Conservation (phyloP, 176 grass and related monocot species). For the Echinochloa phyllopogon region DNA sequence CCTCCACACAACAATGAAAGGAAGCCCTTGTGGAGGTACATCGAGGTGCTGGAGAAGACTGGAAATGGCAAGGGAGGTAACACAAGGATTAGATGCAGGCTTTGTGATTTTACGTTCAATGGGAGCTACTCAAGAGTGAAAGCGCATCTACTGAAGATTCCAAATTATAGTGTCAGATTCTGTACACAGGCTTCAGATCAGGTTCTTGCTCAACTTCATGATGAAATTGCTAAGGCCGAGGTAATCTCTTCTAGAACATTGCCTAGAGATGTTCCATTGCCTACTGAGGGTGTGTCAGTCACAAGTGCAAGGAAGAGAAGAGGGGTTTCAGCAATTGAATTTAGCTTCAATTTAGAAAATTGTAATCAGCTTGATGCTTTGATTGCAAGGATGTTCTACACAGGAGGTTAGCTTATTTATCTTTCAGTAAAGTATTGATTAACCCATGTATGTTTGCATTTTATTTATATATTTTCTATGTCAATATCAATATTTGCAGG, state of each 20-base stretch:
- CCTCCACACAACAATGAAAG: not conserved
- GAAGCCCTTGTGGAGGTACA: not conserved
- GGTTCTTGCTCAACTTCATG: not conserved
- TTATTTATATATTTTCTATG: too few relatives aligned
- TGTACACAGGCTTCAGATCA: not conserved
- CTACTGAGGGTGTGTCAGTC: not conserved
- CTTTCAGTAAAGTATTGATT: too few relatives aligned
- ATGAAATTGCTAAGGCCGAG: not conserved
- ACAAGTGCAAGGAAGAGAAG: slow-evolving; percentile 1
- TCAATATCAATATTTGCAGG: not conserved
- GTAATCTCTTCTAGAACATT: not conserved
- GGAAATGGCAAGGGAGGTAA: not conserved
- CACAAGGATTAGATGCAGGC: not conserved
- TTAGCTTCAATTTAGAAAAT: not conserved
- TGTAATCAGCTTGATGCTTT: not conserved
- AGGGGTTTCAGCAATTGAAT: not conserved
- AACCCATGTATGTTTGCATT: too few relatives aligned
- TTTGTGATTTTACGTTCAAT: not conserved
- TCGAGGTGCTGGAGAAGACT: not conserved
- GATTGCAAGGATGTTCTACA: too few relatives aligned
- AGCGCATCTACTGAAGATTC: not conserved
- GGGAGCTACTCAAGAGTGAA: slow-evolving; percentile 22
- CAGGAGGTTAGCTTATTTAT: too few relatives aligned
- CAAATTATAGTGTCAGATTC: not conserved
- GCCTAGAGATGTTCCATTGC: not conserved